phyloP scores from a whole-genome alignment of 2,329 filamentous ascomycete species.

The Neofusicoccum ribis region DNA sequence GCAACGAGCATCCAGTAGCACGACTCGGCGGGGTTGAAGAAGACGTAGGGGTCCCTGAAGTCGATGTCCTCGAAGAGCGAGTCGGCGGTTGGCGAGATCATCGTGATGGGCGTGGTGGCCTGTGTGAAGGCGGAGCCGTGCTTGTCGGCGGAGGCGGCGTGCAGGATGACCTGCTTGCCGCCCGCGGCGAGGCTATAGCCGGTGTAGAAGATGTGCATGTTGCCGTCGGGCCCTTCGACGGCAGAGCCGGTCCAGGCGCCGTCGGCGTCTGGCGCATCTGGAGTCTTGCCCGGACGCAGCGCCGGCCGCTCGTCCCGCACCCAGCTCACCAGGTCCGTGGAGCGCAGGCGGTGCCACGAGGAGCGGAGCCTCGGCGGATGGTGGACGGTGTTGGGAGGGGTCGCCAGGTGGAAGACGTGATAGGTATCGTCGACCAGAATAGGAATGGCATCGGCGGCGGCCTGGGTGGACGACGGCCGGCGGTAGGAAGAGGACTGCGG shows the following conservation, averaged over 20 bases:
- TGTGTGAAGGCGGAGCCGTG: constrained; percentile 32
- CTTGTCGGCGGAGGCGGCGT: constrained; percentile 27
- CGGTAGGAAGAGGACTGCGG: constrained; percentile 21
- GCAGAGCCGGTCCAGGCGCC: constrained; percentile 40
- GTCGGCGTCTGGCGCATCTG: constrained; percentile 31
- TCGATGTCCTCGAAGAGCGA: constrained; percentile 36
- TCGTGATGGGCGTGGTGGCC: constrained; percentile 26
- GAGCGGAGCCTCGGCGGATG: constrained; percentile 36
- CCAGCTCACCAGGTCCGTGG: constrained; percentile 35
- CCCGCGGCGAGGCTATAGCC: constrained; percentile 35
- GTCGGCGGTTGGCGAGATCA: constrained; percentile 24
- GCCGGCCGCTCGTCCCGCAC: constrained; percentile 28
- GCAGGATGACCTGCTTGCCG: constrained; percentile 38
- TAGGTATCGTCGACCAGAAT: constrained; percentile 39
- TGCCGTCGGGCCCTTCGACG: constrained; percentile 33
- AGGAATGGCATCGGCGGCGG: constrained; percentile 40
- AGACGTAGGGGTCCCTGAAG: constrained; percentile 41
- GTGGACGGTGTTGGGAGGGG: constrained; percentile 33
- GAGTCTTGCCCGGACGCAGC: constrained; percentile 26
- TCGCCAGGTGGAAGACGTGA: constrained; percentile 37
- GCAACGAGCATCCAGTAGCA: constrained; percentile 43
- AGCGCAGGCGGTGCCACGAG: constrained; percentile 34
- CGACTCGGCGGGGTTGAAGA: constrained; percentile 32
- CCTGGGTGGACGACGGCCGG: constrained; percentile 30
- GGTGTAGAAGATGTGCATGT: constrained; percentile 42